A percentile compares a stretch with the other conserved stretches of the same genome.
These are phyloP conservation scores for Hanseniaspora meyeri DNA, from an alignment of 805 yeast species.

Conservation along the genomic window DNA sequence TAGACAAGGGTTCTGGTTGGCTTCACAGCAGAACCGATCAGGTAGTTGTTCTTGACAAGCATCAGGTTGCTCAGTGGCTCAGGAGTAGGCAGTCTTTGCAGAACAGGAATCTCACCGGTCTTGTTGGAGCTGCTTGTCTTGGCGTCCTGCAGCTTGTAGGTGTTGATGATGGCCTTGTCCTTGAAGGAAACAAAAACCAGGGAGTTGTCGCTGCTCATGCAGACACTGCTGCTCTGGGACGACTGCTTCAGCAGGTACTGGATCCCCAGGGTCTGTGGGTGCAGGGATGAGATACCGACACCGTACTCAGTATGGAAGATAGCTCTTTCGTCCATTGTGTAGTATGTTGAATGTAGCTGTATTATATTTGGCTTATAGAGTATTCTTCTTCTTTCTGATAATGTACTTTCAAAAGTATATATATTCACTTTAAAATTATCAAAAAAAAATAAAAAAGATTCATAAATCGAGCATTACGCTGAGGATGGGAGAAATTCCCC, in stretches of 20 bases:
- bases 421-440: no score
- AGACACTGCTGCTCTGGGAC: conserved; percentile 1
- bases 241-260: conserved; percentile 10
- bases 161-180: conserved; percentile 58
- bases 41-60: conserved; percentile 30
- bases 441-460: no score
- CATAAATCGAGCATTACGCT: no score
- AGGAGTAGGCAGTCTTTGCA: conserved; percentile 74
- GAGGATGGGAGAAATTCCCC: no score
- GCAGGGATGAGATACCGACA: conserved; percentile 12
- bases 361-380: no score
- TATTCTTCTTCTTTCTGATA: no score
- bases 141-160: conserved; percentile 55
- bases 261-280: conserved; percentile 12
- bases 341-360: neutral
- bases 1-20: conserved; percentile 37
- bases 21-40: conserved; percentile 49
- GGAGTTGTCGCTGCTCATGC: neutral
- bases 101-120: conserved; percentile 37
- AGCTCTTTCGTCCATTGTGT: conserved; percentile 12
- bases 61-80: conserved; percentile 43
- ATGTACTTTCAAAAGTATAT: no score
- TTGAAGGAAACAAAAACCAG: conserved; percentile 6
- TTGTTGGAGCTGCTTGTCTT: neutral
- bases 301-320: conserved; percentile 12